phyloP scores from a whole-genome alignment of 106 monocot species.

The Amphibolis antarctica region DNA sequence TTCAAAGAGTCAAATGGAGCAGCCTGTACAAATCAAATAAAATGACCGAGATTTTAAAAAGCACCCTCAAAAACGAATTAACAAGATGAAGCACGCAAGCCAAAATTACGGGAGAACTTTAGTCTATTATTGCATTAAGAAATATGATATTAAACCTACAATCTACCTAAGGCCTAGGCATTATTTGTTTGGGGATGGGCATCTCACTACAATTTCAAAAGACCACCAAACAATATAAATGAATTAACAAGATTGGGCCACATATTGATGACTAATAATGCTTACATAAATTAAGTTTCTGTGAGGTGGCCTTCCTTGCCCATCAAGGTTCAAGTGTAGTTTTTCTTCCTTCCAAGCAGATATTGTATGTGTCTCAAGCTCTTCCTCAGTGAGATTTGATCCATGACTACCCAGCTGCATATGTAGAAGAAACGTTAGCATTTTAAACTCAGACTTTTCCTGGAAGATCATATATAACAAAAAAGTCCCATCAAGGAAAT shows the following conservation, averaged over 20 bases:
- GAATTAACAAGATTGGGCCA: neutral
- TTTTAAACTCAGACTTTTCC: neutral
- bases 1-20: slow-evolving; percentile 78
- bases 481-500: too few species aligned
- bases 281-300: slow-evolving; percentile 52
- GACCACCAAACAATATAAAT: too few species aligned
- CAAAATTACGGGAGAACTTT: too few species aligned
- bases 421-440: neutral
- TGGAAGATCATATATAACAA: neutral
- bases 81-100: too few species aligned
- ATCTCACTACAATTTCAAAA: neutral
- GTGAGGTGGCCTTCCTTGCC: slow-evolving; percentile 37
- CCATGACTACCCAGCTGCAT: slow-evolving; percentile 85
- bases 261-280: neutral
- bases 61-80: too few species aligned
- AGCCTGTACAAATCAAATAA: slow-evolving; percentile 34
- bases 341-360: slow-evolving; percentile 95
- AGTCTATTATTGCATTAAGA: too few species aligned
- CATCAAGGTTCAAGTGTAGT: slow-evolving; percentile 41
- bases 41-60: neutral
- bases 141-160: too few species aligned
- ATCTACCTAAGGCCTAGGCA: too few species aligned
- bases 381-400: slow-evolving; percentile 93
- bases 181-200: too few species aligned
- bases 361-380: slow-evolving; percentile 95